Evolutionary conservation across 164 flowering plant genomes (phyloP).

Genomic region (Chimonanthus salicifolius): DNA sequence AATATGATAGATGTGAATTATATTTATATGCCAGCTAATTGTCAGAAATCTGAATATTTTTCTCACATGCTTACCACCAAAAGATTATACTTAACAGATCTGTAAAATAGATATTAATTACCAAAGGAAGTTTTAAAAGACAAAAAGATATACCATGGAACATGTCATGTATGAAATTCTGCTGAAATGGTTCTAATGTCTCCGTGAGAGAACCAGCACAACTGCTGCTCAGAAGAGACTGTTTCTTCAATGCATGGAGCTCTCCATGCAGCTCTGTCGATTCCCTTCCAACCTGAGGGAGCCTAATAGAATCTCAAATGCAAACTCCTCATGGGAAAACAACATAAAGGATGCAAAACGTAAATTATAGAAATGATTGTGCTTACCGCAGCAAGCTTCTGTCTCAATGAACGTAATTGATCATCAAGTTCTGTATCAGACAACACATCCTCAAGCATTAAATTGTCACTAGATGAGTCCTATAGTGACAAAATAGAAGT

Average conservation of each 20-base stretch:
- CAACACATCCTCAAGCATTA: conserved; percentile 25
- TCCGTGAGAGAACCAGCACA: conserved; percentile 40
- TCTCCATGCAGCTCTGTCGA: conserved; percentile 48
- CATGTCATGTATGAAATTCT: conserved; percentile 33
- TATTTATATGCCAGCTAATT: no score
- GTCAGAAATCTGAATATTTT: no score
- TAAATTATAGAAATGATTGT: neutral
- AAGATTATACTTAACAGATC: neutral
- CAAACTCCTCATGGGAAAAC: neutral
- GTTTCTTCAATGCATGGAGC: conserved; percentile 44
- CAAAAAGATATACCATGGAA: conserved; percentile 44
- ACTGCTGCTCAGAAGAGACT: conserved; percentile 33
- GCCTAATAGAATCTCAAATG: conserved; percentile 1
- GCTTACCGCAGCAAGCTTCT: conserved; percentile 50
- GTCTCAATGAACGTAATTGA: conserved; percentile 52
- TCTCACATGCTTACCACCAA: neutral
- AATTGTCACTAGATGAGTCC: conserved; percentile 27
- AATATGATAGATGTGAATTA: neutral
- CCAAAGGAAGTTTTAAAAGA: neutral
- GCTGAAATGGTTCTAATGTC: conserved; percentile 42
- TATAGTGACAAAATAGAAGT: conserved; percentile 17
- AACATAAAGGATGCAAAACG: conserved; percentile 2
- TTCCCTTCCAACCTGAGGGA: conserved; percentile 48
- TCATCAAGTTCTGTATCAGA: conserved; percentile 47
- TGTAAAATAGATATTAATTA: neutral